These are phyloP conservation scores for Colletotrichum navitas DNA, from an alignment of 2,329 filamentous ascomycete genomes.

Conservation along the genomic window DNA sequence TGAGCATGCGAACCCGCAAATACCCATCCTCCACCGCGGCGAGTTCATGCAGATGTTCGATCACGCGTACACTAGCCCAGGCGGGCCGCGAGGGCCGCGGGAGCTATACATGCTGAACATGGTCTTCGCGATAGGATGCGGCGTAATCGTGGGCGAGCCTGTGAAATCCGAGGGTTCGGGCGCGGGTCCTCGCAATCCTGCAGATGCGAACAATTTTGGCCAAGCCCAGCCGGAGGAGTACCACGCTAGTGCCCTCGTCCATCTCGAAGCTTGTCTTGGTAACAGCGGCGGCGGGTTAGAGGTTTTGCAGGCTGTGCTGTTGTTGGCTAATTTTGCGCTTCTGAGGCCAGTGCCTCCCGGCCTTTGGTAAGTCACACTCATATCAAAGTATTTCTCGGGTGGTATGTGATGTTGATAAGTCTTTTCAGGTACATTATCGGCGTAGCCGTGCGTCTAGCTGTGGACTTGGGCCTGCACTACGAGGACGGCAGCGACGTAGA, in stretches of 20 bases:
- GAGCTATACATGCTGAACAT: constrained; percentile 97
- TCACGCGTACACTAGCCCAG: constrained; percentile 78
- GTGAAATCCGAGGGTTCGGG: constrained; percentile 61
- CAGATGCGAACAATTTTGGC: constrained; percentile 51
- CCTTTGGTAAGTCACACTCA: constrained; percentile 71
- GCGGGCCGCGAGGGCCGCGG: constrained; percentile 76
- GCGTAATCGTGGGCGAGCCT: constrained; percentile 84
- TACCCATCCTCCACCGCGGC: constrained; percentile 88
- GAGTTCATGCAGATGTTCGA: constrained; percentile 94
- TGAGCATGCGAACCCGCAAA: constrained; percentile 95
- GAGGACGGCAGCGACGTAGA: constrained; percentile 82
- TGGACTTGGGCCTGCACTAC: constrained; percentile 92
- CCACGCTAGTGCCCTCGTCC: constrained; percentile 92
- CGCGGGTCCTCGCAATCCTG: constrained; percentile 46
- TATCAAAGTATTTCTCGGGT: background rate
- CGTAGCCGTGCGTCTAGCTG: constrained; percentile 88
- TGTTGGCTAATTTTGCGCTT: constrained; percentile 91
- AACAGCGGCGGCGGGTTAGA: constrained; percentile 90
- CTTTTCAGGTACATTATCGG: constrained; percentile 84
- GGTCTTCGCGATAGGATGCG: constrained; percentile 94
- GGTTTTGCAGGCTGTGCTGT: constrained; percentile 91
- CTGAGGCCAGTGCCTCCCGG: constrained; percentile 92
- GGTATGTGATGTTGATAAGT: constrained; percentile 9
- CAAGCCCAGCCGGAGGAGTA: constrained; percentile 91
- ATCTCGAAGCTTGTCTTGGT: constrained; percentile 88